phyloP scores from a whole-genome alignment of 257 asterid species.

The Rhazya stricta region DNA sequence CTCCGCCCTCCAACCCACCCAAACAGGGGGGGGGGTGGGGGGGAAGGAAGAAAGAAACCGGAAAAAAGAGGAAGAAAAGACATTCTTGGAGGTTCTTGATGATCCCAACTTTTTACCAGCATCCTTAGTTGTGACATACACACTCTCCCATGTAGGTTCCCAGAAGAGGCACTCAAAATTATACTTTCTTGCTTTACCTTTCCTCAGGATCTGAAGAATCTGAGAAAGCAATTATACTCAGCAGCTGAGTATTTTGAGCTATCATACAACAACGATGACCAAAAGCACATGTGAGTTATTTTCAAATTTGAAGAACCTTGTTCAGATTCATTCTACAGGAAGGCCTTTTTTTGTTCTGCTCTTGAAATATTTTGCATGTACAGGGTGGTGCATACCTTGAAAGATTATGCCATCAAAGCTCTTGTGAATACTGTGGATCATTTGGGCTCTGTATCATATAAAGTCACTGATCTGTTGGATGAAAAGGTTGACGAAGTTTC shows the following conservation, averaged over 20 bases:
- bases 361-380: conserved; percentile 20
- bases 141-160: background rate
- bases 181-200: background rate
- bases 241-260: conserved; percentile 97
- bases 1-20: too few species aligned
- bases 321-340: background rate
- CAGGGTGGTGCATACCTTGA: conserved; percentile 83
- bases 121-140: background rate
- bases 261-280: conserved; percentile 70
- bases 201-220: conserved; percentile 86
- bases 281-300: conserved; percentile 64
- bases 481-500: conserved; percentile 81
- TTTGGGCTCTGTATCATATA: conserved; percentile 83
- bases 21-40: background rate
- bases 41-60: background rate
- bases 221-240: conserved; percentile 83
- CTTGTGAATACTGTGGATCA: conserved; percentile 95
- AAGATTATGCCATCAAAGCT: conserved; percentile 92
- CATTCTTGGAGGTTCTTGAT: background rate
- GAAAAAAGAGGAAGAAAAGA: background rate
- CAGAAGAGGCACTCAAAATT: background rate
- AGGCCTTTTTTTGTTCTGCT: background rate
- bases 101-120: background rate
- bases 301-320: background rate
- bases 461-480: conserved; percentile 73